Percentiles rank a stretch among this genome's conserved stretches.
Evolutionary conservation across 352 stramenopile genomes (phyloP).

Genomic region (Globisporangium heterothallicum): DNA sequence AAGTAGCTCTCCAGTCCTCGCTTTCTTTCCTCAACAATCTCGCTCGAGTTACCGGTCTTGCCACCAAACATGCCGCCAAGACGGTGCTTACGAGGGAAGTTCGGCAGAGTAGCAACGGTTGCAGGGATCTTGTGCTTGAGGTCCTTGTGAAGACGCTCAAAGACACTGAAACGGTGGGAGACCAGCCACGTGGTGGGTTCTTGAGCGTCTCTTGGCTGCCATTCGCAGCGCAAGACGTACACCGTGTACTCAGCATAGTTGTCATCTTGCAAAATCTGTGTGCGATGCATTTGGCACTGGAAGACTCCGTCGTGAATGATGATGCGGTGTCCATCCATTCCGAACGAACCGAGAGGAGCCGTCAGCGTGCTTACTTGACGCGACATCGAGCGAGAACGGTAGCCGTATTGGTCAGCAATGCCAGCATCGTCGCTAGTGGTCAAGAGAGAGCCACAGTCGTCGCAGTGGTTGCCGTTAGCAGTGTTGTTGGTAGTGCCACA

Average conservation of each 20-base stretch:
- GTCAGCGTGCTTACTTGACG: constrained; percentile 59
- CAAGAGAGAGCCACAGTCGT: constrained; percentile 79
- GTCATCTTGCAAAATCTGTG: constrained; percentile 83
- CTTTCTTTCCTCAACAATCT: constrained; percentile 85
- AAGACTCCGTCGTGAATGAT: constrained; percentile 86
- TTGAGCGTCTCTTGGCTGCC: constrained; percentile 56
- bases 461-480: constrained; percentile 83
- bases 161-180: constrained; percentile 68
- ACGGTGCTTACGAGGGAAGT: constrained; percentile 83
- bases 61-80: constrained; percentile 78
- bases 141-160: constrained; percentile 70
- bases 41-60: constrained; percentile 82
- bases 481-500: constrained; percentile 87
- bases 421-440: constrained; percentile 66
- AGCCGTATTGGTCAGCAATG: constrained; percentile 46
- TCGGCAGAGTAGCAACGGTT: constrained; percentile 51
- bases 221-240: constrained; percentile 83
- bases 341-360: constrained; percentile 69
- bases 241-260: constrained; percentile 88
- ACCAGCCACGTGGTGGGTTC: constrained; percentile 62
- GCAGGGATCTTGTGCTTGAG: constrained; percentile 68
- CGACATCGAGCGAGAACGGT: constrained; percentile 52
- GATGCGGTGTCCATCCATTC: constrained; percentile 69
- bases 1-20: constrained; percentile 76
- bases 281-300: constrained; percentile 80